phyloP scores from a whole-genome alignment of 2,329 filamentous ascomycete genomes.

The Hypoxylon sp. region DNA sequence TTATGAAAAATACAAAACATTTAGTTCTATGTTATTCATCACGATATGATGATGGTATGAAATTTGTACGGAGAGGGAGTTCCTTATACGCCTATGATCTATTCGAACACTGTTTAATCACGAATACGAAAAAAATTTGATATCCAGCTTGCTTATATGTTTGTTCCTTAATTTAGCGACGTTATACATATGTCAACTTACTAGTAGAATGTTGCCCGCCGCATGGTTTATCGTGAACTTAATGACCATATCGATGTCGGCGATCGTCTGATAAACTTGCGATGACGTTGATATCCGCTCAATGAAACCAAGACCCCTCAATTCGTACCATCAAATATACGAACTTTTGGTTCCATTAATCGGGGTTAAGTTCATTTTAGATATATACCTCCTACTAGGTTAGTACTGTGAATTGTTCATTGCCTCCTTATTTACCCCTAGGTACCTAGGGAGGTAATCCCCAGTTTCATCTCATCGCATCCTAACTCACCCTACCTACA shows the following conservation, averaged over 20 bases:
- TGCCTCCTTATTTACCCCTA: too few relatives aligned
- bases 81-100: background rate
- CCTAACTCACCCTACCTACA: background rate
- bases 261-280: constrained; percentile 16
- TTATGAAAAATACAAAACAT: constrained; percentile 16
- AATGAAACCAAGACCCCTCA: constrained; percentile 15
- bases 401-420: too few relatives aligned
- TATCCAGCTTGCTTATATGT: background rate
- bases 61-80: background rate
- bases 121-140: background rate
- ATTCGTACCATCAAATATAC: background rate
- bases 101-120: background rate
- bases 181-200: background rate
- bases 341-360: background rate
- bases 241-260: constrained; percentile 14
- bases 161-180: background rate
- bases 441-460: too few relatives aligned
- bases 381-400: background rate
- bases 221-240: background rate
- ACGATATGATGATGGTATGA: background rate
- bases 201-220: background rate
- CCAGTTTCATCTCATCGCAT: background rate
- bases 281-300: constrained; percentile 18
- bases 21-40: background rate
- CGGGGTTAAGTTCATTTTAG: background rate